These are phyloP conservation scores for Baorangia bicolor DNA, from an alignment of 768 basidiomycete species.

Conservation along the genomic window DNA sequence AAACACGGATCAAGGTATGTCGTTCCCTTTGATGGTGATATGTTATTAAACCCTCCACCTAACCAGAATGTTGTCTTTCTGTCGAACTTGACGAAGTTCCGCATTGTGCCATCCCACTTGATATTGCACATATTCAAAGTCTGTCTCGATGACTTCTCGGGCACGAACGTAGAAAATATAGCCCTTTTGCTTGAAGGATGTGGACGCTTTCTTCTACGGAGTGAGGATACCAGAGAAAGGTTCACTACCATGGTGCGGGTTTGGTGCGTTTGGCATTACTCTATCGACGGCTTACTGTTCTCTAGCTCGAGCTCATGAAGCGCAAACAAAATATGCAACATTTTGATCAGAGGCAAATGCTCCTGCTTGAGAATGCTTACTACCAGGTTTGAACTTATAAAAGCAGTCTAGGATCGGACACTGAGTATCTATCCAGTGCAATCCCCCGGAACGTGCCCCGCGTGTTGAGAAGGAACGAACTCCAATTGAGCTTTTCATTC, in stretches of 20 bases:
- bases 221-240: conserved; percentile 82
- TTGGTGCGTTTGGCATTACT: background rate
- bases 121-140: conserved; percentile 97
- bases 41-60: background rate
- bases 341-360: conserved; percentile 84
- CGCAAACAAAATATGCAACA: conserved; percentile 93
- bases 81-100: conserved; percentile 94
- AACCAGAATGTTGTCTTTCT: conserved; percentile 82
- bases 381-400: conserved; percentile 65
- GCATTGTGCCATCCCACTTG: conserved; percentile 84
- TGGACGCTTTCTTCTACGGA: conserved; percentile 85
- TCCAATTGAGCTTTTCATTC: conserved; percentile 90
- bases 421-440: conserved; percentile 61
- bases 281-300: conserved; percentile 7
- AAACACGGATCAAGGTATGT: conserved; percentile 78
- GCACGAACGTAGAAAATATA: conserved; percentile 90
- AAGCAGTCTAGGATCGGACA: background rate
- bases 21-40: background rate
- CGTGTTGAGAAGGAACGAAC: conserved; percentile 82
- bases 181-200: conserved; percentile 91
- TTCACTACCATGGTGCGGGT: conserved; percentile 80
- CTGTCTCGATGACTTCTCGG: conserved; percentile 92
- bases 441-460: conserved; percentile 91
- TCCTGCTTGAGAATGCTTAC: conserved; percentile 95
- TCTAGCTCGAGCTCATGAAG: conserved; percentile 87